These are phyloP conservation scores for Alloteropsis angusta DNA, from an alignment of 202 grass and related monocot species.

Conservation along the genomic window DNA sequence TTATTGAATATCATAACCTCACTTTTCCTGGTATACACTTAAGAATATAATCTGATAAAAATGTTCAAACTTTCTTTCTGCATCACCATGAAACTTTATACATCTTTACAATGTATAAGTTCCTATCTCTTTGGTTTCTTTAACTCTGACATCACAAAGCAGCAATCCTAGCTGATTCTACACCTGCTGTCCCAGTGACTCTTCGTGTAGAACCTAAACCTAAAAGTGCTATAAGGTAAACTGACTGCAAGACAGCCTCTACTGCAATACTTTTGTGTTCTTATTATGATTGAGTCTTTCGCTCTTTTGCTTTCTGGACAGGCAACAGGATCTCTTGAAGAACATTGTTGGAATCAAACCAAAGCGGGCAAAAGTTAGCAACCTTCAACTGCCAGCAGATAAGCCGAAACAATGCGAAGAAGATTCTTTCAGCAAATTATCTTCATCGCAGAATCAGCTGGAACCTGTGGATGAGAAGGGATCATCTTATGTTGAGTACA, in stretches of 20 bases:
- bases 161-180: conserved; percentile 71
- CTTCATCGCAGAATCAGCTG: not conserved
- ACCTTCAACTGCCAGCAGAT: conserved; percentile 20
- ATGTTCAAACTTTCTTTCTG: not conserved
- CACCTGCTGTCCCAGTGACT: conserved; percentile 53
- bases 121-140: conserved; percentile 29
- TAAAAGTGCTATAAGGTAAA: conserved; percentile 85
- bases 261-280: not conserved
- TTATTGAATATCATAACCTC: not conserved
- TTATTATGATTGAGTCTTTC: not conserved
- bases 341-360: conserved; percentile 84
- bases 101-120: not conserved
- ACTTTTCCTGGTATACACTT: not conserved
- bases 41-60: not conserved
- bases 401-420: conserved; percentile 14
- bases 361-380: conserved; percentile 49
- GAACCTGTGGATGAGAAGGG: conserved; percentile 15
- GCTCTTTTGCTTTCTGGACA: conserved; percentile 28
- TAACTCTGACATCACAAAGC: conserved; percentile 73
- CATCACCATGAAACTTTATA: not conserved
- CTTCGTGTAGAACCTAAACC: conserved; percentile 88
- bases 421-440: not conserved
- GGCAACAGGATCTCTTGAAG: conserved; percentile 87
- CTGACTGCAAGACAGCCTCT: not conserved
- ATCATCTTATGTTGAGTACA: conserved; percentile 8